Evolutionary conservation across 768 basidiomycete species (phyloP), one percentile per base, ranked within the genome.

Genomic region (Clavulina sp.): DNA sequence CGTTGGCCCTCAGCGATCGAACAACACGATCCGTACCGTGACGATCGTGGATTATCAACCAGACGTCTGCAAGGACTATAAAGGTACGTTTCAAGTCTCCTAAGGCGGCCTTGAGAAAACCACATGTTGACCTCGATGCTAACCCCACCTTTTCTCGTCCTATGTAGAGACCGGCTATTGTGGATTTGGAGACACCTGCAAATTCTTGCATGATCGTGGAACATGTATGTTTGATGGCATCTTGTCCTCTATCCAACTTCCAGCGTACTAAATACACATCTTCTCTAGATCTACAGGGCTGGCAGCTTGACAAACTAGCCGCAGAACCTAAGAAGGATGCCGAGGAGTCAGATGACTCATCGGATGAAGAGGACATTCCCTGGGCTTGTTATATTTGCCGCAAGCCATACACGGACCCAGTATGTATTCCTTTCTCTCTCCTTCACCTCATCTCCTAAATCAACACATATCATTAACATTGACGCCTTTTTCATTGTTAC

Each of bases 31-130:
- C 58, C 76, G 89, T 52, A 92, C 87, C 2, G 92, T 93, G 43
- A 97, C 93, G 3, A 81, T 96, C 53, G 75, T 86, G 43, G 93
- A 99, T 70, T 99, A 96, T 66, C 93, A 99, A 65, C 93, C 93
- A 2, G 93, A 97, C 61, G 93, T 99, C 18, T 99, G 93, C 68
- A 99, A 99, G 66, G 93, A 97, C 66, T 99, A 99, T 67, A 96
- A 95, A 78, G 89, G 89, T 87, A 56, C 52, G 80, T 73, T 2
- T 7, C 7, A 7, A 16, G 26, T 46, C 13, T n/a, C 43, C 24
- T 13, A 9, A 9, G 43, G 43, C 24, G 16, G 13, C 24, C 13
- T 13, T n/a, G 24, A 46, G 9, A 24, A 19, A 26, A 18, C 30
- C 18, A 34, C 4, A 47, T 23, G 26, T 53, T 56, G 48, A 58